Percentiles rank a stretch among this genome's conserved stretches.
phyloP scores from a whole-genome alignment of 176 grass and related monocot genomes.

The Hordeum vulgare region DNA sequence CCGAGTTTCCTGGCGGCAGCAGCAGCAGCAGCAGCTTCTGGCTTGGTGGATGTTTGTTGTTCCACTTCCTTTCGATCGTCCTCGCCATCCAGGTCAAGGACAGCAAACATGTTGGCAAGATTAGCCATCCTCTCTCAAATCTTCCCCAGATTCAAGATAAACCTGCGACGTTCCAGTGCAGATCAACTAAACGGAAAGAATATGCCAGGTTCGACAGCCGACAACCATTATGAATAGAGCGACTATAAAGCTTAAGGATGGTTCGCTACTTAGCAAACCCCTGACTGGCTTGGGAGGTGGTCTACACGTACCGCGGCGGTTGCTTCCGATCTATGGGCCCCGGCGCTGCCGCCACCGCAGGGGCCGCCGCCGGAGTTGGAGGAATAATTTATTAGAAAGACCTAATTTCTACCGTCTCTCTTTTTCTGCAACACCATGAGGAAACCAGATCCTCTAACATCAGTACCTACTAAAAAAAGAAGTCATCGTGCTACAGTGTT shows the following conservation, averaged over 20 bases:
- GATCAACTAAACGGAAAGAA: background rate
- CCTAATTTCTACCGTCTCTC: background rate
- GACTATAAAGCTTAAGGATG: background rate
- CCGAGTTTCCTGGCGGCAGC: background rate
- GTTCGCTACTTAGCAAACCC: background rate
- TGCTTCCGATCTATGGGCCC: background rate
- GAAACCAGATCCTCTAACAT: too few relatives aligned
- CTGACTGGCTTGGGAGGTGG: background rate
- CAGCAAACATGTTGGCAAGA: conserved; percentile 42
- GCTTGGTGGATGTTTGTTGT: conserved; percentile 11
- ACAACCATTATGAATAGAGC: background rate
- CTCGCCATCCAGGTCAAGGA: conserved; percentile 53
- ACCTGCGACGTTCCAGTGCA: background rate
- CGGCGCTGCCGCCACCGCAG: background rate
- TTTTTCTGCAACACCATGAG: background rate
- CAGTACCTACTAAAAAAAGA: too few relatives aligned
- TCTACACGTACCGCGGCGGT: background rate
- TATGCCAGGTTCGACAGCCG: background rate
- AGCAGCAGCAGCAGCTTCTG: background rate
- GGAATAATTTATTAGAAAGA: background rate
- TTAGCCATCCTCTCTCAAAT: conserved; percentile 20
- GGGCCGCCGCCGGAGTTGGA: background rate
- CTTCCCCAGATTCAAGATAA: background rate
- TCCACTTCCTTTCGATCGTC: conserved; percentile 33
- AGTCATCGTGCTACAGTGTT: too few relatives aligned